These are phyloP conservation scores for Rhodosporidiobolus sp. DNA, from an alignment of 768 basidiomycete species.

Conservation along the genomic window DNA sequence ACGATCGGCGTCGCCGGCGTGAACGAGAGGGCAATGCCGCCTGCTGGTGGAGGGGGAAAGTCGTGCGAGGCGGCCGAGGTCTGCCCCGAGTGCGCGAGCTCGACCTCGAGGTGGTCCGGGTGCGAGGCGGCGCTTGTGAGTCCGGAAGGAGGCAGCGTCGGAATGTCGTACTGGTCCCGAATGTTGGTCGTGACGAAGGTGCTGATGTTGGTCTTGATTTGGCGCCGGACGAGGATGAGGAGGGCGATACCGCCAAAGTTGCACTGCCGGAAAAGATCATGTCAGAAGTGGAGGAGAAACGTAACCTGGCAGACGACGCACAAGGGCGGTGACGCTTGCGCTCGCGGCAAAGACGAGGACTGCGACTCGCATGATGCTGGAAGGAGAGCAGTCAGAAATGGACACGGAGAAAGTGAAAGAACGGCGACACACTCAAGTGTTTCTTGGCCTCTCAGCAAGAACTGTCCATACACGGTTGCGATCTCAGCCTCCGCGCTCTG, in stretches of 20 bases:
- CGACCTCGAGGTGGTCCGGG: not conserved
- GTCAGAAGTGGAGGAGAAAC: not conserved
- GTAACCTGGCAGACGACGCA: not conserved
- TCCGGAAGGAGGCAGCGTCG: not conserved
- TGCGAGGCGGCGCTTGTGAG: not conserved
- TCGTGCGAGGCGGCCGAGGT: not conserved
- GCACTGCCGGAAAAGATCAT: not conserved
- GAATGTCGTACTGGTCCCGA: not conserved
- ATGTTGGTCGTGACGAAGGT: not conserved
- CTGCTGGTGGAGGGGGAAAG: not conserved
- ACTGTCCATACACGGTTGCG: too few species aligned
- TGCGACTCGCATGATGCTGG: not conserved
- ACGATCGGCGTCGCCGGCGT: not conserved
- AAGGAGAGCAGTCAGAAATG: rapidly evolving
- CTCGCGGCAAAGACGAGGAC: not conserved
- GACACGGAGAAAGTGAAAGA: not conserved
- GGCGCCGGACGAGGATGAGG: constrained; percentile 4
- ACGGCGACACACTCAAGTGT: too few species aligned
- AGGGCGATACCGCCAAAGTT: constrained; percentile 3
- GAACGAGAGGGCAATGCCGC: not conserved
- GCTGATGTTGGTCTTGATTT: constrained; percentile 1
- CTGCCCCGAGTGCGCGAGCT: not conserved
- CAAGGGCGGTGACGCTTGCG: not conserved
- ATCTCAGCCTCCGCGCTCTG: too few species aligned
- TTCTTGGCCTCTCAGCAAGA: too few species aligned